Base-by-base conservation (phyloP, 2,329 filamentous ascomycete species). In the Penicillium nordicum region DNA sequence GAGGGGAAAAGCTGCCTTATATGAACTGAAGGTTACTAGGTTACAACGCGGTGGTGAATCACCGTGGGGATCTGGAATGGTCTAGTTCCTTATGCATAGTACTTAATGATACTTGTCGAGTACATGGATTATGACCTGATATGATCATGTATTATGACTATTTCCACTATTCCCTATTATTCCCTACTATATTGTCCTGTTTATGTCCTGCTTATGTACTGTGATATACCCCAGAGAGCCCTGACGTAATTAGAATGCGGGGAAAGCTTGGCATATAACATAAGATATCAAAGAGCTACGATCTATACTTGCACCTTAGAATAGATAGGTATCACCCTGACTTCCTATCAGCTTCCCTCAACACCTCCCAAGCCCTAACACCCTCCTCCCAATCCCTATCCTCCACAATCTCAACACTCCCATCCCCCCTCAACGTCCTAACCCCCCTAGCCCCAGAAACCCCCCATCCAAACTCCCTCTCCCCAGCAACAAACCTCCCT, bases 331-430 rank as follows among this genome's bases (percentile, higher is more conserved):
- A 34, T 32, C 11, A 44, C 25, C 9, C 34, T 25, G 6, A 25
- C 55, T 30, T 46, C 21, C 5, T 4, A 44, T 58, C 65, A 5
- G 61, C 64, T 21, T 62, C 63, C 30, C 66, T 55, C 50, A 73
- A 38, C 6, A 48, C 61, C 44, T 77, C 67, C 82, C 82, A 84
- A 2, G 82, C 72, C 45, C 68, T 63, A 21, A 82, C 55, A 0
- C 79, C 80, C 40, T 79, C 73, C 3, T 79, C 74, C 72, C 80
- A 79, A 53, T 72, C 55, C 46, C 63, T 67, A 66, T 84, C 82
- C 12, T 72, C 63, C 69, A 78, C 77, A 50, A 80, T 69, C 49
- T 74, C 75, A 6, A 82, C 74, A 11, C 54, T 65, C 0, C 81
- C 81, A 67, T 81, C 74, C 0, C 63, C 62, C 53, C 72, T 78